phyloP scores from a whole-genome alignment of 768 basidiomycete genomes.

The Termitomyces titanicus region DNA sequence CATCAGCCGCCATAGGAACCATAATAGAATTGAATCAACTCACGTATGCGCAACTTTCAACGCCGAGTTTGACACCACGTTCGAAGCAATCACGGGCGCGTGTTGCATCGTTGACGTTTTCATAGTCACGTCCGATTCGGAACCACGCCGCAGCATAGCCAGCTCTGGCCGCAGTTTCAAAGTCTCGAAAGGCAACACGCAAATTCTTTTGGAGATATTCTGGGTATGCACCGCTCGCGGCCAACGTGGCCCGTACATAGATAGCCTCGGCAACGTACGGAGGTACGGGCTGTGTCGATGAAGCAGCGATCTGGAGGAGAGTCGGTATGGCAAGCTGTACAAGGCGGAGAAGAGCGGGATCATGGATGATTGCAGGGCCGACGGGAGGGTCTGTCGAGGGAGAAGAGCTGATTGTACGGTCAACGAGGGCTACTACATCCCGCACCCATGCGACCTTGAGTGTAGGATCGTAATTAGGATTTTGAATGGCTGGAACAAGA shows the following conservation, averaged over 20 bases:
- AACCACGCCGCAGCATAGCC: conserved; percentile 89
- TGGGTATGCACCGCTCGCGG: conserved; percentile 68
- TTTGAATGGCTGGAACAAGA: conserved; percentile 48
- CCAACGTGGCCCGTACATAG: conserved; percentile 73
- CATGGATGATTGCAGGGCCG: conserved; percentile 52
- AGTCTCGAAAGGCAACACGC: conserved; percentile 83
- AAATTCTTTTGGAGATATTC: conserved; percentile 63
- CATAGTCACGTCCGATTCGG: conserved; percentile 86
- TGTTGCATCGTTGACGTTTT: conserved; percentile 71
- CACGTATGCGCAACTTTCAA: conserved; percentile 82
- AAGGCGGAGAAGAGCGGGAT: conserved; percentile 57
- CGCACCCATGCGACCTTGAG: conserved; percentile 75
- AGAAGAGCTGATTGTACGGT: conserved; percentile 35
- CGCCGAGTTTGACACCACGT: conserved; percentile 68
- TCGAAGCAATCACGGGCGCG: conserved; percentile 87
- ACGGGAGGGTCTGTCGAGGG: conserved; percentile 41
- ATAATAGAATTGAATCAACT: conserved; percentile 22
- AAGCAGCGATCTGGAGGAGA: conserved; percentile 53
- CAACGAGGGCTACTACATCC: conserved; percentile 79
- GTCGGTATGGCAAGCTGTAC: conserved; percentile 62
- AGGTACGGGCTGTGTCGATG: conserved; percentile 23
- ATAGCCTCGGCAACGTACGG: conserved; percentile 65
- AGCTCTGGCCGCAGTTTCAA: conserved; percentile 75
- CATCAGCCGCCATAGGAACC: neutral
- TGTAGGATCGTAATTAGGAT: conserved; percentile 51